Evolutionary conservation across 2,329 filamentous ascomycete genomes (phyloP), one percentile per base, ranked within the genome.

Genomic region (Magnaporthiopsis rhizophila): DNA sequence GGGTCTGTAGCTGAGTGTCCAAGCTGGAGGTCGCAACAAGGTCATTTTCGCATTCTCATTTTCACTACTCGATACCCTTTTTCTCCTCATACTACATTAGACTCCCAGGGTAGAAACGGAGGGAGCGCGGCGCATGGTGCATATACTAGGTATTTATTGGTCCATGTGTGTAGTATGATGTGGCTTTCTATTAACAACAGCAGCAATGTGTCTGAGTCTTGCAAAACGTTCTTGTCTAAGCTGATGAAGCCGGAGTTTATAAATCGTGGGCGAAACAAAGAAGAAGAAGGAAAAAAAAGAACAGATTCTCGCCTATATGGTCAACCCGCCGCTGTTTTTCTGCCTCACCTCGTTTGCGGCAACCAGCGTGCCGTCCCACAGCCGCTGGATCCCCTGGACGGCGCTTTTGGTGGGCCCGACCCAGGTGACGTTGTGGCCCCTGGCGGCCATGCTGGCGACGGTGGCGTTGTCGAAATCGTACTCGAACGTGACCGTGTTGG

Each of bases 291-390:
- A n/a, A n/a, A n/a, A n/a, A n/a, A n/a, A n/a, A n/a, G 18, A 53
- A 53, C 5, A n/a, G 21, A 13, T 3, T n/a, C 21, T 13, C 45
- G 28, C 15, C 18, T 63, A 84, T 7, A 82, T 74, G 0, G 78
- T 77, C 64, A 84, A 86, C 0, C 90, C 91, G 2, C 86, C 91
- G 21, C 89, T 92, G 70, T 89, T 87, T 36, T 76, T 71, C 79
- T 95, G 91, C 67, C 92, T 85, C n/a, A 91, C 90, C 76, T 96
- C 92, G 0, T 90, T 87, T 0, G 87, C 90, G 0, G 91, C 91
- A 74, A 94, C 90, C 74, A 96, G 96, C 0, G 77, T 78, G 0
- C 83, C 83, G 73, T 92, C 89, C 15, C 74, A 72, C 65, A 90
- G 71, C 66, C 86, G 75, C 64, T 87, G 81, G 68, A 97, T 74